A percentile compares a stretch with the other conserved stretches of the same genome.
phyloP scores from a whole-genome alignment of 225 moss, liverwort and hornwort species.

The Marchantia polymorpha region DNA sequence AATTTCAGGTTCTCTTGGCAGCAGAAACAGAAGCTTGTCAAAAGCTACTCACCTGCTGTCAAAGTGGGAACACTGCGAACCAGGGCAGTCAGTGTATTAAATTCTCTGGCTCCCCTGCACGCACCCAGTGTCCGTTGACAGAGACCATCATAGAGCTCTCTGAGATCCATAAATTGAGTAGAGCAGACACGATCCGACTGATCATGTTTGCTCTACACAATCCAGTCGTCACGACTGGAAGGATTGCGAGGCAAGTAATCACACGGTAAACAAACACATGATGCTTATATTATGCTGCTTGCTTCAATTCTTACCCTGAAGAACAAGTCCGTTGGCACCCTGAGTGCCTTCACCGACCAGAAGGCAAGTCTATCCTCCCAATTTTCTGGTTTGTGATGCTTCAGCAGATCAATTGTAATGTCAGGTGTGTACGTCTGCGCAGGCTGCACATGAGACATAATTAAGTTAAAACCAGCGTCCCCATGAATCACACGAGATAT shows the following conservation, averaged over 20 bases:
- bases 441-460: slow-evolving; percentile 49
- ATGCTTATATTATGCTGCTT: too few relatives aligned
- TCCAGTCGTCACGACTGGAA: not conserved
- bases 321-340: slow-evolving; percentile 65
- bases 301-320: slow-evolving; percentile 52
- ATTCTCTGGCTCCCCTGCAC: slow-evolving; percentile 35
- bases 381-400: slow-evolving; percentile 51
- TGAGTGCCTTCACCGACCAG: slow-evolving; percentile 58
- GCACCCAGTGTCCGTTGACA: slow-evolving; percentile 19
- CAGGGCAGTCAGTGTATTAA: slow-evolving; percentile 21
- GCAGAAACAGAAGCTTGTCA: slow-evolving; percentile 10
- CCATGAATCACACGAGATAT: too few relatives aligned
- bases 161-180: slow-evolving; percentile 4
- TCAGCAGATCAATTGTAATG: slow-evolving; percentile 46
- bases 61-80: slow-evolving; percentile 2
- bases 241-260: not conserved
- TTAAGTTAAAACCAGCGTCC: not conserved
- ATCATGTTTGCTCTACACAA: not conserved
- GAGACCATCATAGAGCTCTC: slow-evolving; percentile 30
- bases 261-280: too few relatives aligned
- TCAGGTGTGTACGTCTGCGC: slow-evolving; percentile 64
- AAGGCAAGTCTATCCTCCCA: slow-evolving; percentile 56
- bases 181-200: not conserved
- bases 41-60: slow-evolving; percentile 27
- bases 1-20: not conserved